A percentile compares a stretch with the other conserved stretches of the same genome.
phyloP scores from a whole-genome alignment of 148 eudicot species.

The Rhododendron williamsianum region DNA sequence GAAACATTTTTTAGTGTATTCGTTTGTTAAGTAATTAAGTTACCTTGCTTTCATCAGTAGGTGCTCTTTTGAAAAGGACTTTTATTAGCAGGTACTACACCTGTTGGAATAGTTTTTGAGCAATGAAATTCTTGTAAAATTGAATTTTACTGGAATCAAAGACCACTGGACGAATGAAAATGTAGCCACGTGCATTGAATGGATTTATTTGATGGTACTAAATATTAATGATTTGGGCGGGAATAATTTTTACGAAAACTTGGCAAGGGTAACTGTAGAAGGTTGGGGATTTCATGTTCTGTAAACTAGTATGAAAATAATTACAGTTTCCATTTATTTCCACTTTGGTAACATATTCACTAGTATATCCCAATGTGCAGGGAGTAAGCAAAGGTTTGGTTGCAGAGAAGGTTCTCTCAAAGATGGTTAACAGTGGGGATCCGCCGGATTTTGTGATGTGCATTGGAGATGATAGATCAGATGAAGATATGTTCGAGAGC shows the following conservation, averaged over 20 bases:
- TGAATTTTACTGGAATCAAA: not conserved
- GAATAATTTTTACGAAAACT: not conserved
- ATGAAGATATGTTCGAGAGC: constrained; percentile 87
- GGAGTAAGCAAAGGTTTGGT: constrained; percentile 76
- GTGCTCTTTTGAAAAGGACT: too few relatives aligned
- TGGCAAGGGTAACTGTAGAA: not conserved
- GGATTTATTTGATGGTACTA: not conserved
- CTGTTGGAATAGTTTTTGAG: not conserved
- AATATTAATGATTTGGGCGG: not conserved
- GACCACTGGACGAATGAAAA: not conserved
- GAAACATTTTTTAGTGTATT: not conserved
- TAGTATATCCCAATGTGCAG: constrained; percentile 24
- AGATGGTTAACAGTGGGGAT: constrained; percentile 30
- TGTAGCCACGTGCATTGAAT: not conserved
- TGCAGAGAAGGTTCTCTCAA: constrained; percentile 58
- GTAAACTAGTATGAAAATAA: not conserved
- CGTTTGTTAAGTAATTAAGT: not conserved
- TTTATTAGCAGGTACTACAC: not conserved
- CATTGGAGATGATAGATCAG: constrained; percentile 84
- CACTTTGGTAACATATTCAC: not conserved
- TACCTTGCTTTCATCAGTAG: not conserved
- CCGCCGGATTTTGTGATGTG: constrained; percentile 73
- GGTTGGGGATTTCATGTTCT: not conserved
- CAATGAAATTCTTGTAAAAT: not conserved
- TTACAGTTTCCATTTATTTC: not conserved